These are phyloP conservation scores for Centaurea solstitialis DNA, from an alignment of 129 eudicot genomes.

Conservation along the genomic window DNA sequence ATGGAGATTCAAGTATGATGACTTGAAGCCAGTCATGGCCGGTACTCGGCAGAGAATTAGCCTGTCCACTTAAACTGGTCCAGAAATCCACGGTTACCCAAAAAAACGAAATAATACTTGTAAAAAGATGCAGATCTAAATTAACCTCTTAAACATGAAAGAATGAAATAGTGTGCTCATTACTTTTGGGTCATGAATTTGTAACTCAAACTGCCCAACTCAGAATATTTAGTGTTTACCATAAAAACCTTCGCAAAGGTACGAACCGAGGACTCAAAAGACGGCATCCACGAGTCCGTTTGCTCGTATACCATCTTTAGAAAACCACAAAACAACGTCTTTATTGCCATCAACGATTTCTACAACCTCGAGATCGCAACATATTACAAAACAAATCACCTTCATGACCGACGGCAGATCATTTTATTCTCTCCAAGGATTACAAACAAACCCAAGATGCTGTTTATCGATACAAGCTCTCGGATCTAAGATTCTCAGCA, in stretches of 20 bases:
- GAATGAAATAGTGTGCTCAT: background rate
- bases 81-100: no score
- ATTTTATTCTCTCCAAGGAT: conserved; percentile 25
- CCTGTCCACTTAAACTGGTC: no score
- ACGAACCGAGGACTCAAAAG: background rate
- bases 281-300: background rate
- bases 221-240: conserved; percentile 11
- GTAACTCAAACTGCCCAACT: conserved; percentile 8
- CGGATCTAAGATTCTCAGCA: conserved; percentile 96
- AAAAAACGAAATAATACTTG: background rate
- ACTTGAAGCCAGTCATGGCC: no score
- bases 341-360: conserved; percentile 20
- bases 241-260: conserved; percentile 4
- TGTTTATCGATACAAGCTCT: conserved; percentile 83
- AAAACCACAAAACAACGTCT: background rate
- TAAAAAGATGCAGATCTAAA: background rate
- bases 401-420: background rate
- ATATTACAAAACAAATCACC: conserved; percentile 11
- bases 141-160: background rate
- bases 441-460: conserved; percentile 9
- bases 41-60: no score
- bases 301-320: background rate
- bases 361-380: conserved; percentile 24
- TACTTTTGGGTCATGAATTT: background rate
- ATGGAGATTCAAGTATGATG: no score